Percentiles rank a stretch among this genome's conserved stretches.
Conservation (phyloP, 441 rosid genomes). For the Arabidopsis hybrid region DNA sequence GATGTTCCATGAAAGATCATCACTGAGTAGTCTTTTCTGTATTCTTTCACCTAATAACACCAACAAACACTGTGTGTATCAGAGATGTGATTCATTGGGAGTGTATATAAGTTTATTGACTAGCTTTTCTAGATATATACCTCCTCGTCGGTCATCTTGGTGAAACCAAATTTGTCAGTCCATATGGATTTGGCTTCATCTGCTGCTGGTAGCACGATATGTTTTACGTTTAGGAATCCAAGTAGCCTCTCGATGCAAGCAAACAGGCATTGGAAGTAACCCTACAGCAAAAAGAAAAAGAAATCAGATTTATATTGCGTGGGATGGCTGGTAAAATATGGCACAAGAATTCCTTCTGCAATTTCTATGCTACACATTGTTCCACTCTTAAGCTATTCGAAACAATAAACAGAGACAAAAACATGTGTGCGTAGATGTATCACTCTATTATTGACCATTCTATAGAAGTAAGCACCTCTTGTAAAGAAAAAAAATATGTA, state of each 20-base stretch:
- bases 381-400: background rate
- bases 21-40: slow-evolving; percentile 68
- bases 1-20: slow-evolving; percentile 89
- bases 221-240: slow-evolving; percentile 70
- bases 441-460: background rate
- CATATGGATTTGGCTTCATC: slow-evolving; percentile 90
- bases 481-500: background rate
- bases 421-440: background rate
- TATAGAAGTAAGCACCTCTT: background rate
- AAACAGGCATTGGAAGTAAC: slow-evolving; percentile 84
- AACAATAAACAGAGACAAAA: background rate
- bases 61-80: slow-evolving; percentile 12
- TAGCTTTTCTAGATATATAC: slow-evolving; percentile 41
- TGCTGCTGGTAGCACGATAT: slow-evolving; percentile 85
- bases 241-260: slow-evolving; percentile 78
- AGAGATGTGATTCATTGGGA: background rate
- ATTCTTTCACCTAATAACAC: slow-evolving; percentile 54
- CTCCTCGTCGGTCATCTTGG: slow-evolving; percentile 66
- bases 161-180: slow-evolving; percentile 84
- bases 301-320: background rate
- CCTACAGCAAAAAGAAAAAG: slow-evolving; percentile 52
- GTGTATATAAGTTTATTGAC: background rate
- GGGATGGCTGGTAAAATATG: background rate
- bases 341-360: background rate
- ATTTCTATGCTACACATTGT: background rate